These are phyloP conservation scores for Talaromyces marneffei DNA, from an alignment of 2,329 filamentous ascomycete species.

Conservation along the genomic window DNA sequence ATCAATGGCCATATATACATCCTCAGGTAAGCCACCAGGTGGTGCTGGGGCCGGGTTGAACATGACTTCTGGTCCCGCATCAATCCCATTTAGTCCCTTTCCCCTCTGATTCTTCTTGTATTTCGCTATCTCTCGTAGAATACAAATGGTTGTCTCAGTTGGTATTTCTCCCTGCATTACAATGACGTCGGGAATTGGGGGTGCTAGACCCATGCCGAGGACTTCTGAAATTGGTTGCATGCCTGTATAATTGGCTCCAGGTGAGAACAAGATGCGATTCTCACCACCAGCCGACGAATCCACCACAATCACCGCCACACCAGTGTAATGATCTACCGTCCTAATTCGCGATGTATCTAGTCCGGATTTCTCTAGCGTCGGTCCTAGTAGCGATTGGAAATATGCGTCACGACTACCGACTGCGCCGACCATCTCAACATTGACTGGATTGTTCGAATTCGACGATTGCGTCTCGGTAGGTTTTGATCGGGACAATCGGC, in stretches of 20 bases:
- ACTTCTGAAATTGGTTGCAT: conserved; percentile 37
- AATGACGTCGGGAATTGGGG: conserved; percentile 55
- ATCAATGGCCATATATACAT: conserved; percentile 61
- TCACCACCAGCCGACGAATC: conserved; percentile 63
- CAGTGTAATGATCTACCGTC: conserved; percentile 52
- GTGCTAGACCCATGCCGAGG: conserved; percentile 29
- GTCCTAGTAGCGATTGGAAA: conserved; percentile 57
- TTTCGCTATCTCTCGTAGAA: conserved; percentile 40
- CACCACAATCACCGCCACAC: conserved; percentile 69
- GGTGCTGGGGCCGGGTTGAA: conserved; percentile 87
- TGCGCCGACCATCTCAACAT: conserved; percentile 66
- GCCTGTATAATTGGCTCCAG: conserved; percentile 60
- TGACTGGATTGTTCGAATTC: conserved; percentile 25
- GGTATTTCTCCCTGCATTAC: conserved; percentile 77
- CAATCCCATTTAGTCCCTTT: conserved; percentile 30
- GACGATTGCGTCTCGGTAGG: conserved; percentile 16
- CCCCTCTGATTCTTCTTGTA: conserved; percentile 42
- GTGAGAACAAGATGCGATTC: conserved; percentile 69
- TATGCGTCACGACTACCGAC: conserved; percentile 58
- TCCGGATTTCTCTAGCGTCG: conserved; percentile 55
- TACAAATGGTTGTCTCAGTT: conserved; percentile 57
- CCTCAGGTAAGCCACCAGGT: conserved; percentile 61
- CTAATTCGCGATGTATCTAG: conserved; percentile 55
- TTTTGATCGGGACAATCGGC: conserved; percentile 64
- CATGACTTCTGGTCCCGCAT: conserved; percentile 55